Percentiles rank a stretch among this genome's conserved stretches.
Conservation (phyloP, 225 moss, liverwort and hornwort species). For the Polytrichum formosum region DNA sequence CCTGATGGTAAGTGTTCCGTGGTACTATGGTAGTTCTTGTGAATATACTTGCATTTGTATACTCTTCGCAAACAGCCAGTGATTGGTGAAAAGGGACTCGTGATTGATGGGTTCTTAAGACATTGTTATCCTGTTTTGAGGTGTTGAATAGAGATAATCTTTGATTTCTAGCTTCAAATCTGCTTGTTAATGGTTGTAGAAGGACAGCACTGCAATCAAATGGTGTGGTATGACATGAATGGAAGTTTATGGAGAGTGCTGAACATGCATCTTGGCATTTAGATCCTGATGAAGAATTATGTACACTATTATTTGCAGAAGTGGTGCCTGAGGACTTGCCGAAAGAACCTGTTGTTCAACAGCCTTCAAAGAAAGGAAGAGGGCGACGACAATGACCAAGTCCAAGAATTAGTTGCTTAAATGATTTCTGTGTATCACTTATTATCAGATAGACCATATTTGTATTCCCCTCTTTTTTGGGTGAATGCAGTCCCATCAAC, state of each 20-base stretch:
- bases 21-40: not conserved
- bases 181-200: not conserved
- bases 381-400: constrained; percentile 80
- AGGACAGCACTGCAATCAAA: not conserved
- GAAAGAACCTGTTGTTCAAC: constrained; percentile 55
- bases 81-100: not conserved
- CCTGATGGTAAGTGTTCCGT: constrained; percentile 62
- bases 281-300: not conserved
- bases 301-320: constrained; percentile 33
- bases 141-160: not conserved
- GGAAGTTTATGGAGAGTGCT: too few relatives aligned
- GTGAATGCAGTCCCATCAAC: not conserved
- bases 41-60: not conserved
- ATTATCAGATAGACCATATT: not conserved
- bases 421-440: not conserved
- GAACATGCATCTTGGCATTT: not conserved
- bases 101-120: not conserved
- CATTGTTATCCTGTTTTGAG: too few relatives aligned
- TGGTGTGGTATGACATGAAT: not conserved
- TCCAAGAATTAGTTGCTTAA: constrained; percentile 9
- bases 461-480: constrained; percentile 2
- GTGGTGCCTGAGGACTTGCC: constrained; percentile 82
- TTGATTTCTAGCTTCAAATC: not conserved
- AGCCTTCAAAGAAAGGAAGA: constrained; percentile 81
- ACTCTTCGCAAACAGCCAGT: not conserved